Conservation (phyloP, 164 flowering plant genomes). For the Aristolochia fimbriata region DNA sequence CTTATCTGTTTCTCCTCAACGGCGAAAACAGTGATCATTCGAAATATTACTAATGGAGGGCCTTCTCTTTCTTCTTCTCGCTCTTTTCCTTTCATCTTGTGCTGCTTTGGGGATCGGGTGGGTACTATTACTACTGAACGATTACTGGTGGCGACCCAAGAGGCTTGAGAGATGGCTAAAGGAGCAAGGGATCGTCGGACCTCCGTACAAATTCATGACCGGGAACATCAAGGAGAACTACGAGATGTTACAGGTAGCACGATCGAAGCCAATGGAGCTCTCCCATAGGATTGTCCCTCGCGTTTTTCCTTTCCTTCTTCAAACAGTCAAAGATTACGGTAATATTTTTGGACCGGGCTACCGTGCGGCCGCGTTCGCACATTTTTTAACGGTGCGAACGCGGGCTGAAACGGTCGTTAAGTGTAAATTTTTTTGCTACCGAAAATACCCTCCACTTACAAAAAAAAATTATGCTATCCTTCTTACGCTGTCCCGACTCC, state of each 20-base stretch:
- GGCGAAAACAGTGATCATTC: too few species aligned
- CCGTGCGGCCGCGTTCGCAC: too few species aligned
- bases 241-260: conserved; percentile 1
- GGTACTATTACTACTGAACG: not conserved
- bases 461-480: too few species aligned
- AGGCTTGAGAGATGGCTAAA: conserved; percentile 8
- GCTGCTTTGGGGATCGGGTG: not conserved
- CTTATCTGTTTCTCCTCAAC: too few species aligned
- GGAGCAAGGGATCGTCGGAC: conserved; percentile 11
- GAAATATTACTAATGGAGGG: too few species aligned
- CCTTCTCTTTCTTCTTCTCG: not conserved
- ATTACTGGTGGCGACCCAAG: conserved; percentile 8
- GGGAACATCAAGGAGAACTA: conserved; percentile 10
- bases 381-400: too few species aligned
- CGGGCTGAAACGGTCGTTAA: too few species aligned
- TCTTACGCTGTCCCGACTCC: too few species aligned
- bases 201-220: conserved; percentile 7
- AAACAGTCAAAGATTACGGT: conserved; percentile 9
- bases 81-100: not conserved
- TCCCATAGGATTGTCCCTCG: conserved; percentile 15
- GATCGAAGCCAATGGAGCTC: conserved; percentile 8
- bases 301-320: conserved; percentile 8
- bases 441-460: too few species aligned
- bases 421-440: too few species aligned
- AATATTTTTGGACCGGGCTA: too few species aligned